Base-by-base conservation (phyloP, 2,329 filamentous ascomycete genomes). In the Dactylellina cionopaga region DNA sequence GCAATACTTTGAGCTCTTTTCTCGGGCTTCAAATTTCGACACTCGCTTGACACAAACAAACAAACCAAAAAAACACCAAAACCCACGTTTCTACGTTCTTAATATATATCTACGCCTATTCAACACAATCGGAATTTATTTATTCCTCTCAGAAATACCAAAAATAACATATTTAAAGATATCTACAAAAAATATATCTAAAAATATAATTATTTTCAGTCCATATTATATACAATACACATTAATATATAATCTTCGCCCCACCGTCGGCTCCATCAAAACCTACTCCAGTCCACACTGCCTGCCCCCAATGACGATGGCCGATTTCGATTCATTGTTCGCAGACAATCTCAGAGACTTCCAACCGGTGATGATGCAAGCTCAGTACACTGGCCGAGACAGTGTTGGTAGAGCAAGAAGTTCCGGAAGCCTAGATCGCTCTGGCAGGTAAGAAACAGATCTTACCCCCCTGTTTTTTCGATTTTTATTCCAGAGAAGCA, bases 341-440 rank as follows among this genome's bases (percentile, higher is more conserved):
- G 65, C 65, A n/a, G 65, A 70, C 15, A 70, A 70, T 43, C 49
- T 70, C 31, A 70, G 65, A 46, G 65, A 70, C 59, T 70, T 70
- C 39, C 65, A 70, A 43, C 65, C 65, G 24, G 49, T 70, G n/a
- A 70, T 70, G 65, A 70, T 70, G 65, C 65, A 70, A 46, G 44
- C 39, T 51, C 65, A 70, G 19, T 70, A 70, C 56, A 19, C 49
- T 41, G 56, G 56, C 31, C 39, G 65, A 31, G 65, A 70, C 39
- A 62, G 24, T 43, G 58, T 70, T 31, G 65, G 56, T 10, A 55
- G 65, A 44, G 65, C 65, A 15, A 31, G 65, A 62, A 70, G 65
- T 37, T 70, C 65, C 5, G 46, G 55, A 24, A 70, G 51, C 31
- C 11, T 70, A 33, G 65, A 70, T 35, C 49, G 65, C 27, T 43